phyloP scores from a whole-genome alignment of 1,139 yeast species.

The Lodderomyces parapsilosis region DNA sequence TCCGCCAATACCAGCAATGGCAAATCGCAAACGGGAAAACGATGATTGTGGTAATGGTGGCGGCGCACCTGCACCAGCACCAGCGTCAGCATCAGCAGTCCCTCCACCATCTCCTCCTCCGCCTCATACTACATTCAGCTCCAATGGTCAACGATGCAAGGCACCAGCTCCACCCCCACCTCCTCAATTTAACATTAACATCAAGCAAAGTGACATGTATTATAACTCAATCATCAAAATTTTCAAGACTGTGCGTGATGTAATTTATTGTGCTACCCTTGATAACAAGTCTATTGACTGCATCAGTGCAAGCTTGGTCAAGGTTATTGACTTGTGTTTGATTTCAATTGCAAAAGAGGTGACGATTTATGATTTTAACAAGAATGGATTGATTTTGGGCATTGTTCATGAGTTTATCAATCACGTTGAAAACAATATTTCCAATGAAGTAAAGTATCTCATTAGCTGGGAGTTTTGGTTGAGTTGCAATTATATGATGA shows the following conservation, averaged over 20 bases:
- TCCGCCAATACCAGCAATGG: background rate
- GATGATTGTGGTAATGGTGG: too few relatives aligned
- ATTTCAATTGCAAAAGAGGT: conserved; percentile 39
- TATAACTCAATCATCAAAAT: conserved; percentile 40
- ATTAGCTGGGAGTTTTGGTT: conserved; percentile 82
- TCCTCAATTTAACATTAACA: conserved; percentile 13
- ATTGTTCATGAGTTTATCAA: conserved; percentile 47
- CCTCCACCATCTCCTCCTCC: background rate
- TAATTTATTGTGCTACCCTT: conserved; percentile 24
- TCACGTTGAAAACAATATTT: conserved; percentile 27
- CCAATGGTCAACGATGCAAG: background rate
- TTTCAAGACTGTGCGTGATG: conserved; percentile 48
- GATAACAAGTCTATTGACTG: conserved; percentile 12
- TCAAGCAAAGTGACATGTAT: conserved; percentile 30
- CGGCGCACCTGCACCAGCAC: background rate
- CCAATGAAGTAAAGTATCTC: conserved; percentile 11
- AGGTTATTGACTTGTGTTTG: conserved; percentile 30
- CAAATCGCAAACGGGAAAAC: background rate
- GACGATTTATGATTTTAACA: conserved; percentile 44
- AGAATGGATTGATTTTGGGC: conserved; percentile 45
- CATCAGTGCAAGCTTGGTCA: conserved; percentile 19
- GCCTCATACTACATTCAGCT: background rate
- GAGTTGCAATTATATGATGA: conserved; percentile 56
- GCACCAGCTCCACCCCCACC: conserved; percentile 10
- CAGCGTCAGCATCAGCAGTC: background rate